Evolutionary conservation across 2,329 filamentous ascomycete species (phyloP).

Genomic region (Colletotrichum truncatum): DNA sequence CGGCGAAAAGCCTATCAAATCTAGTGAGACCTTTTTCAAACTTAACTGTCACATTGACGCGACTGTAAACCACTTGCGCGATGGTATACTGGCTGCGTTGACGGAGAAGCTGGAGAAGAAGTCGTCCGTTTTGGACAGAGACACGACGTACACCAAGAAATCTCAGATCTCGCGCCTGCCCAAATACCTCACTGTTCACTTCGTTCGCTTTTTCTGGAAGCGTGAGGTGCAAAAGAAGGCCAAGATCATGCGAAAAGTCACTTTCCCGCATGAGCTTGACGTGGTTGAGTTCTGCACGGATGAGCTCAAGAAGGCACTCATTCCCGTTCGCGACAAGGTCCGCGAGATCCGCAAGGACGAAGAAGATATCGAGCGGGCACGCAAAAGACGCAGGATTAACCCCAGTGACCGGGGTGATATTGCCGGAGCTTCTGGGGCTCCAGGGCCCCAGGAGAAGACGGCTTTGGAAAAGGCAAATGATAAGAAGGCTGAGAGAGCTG

Average conservation of each 20-base stretch:
- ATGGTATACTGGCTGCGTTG: slow-evolving; percentile 84
- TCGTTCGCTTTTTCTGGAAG: slow-evolving; percentile 99
- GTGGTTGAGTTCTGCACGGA: slow-evolving; percentile 96
- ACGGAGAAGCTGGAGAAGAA: slow-evolving; percentile 92
- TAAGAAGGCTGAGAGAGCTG: slow-evolving; percentile 47
- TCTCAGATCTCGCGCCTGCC: slow-evolving; percentile 91
- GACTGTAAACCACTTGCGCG: slow-evolving; percentile 87
- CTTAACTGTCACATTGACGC: slow-evolving; percentile 94
- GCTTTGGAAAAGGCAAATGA: slow-evolving; percentile 56
- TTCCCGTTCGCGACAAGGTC: slow-evolving; percentile 96
- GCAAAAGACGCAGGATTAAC: slow-evolving; percentile 86
- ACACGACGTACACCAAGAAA: slow-evolving; percentile 88
- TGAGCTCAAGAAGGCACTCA: slow-evolving; percentile 80
- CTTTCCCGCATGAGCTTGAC: slow-evolving; percentile 93
- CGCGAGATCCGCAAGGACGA: slow-evolving; percentile 95
- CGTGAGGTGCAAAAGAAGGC: slow-evolving; percentile 96
- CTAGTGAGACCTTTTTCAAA: slow-evolving; percentile 84
- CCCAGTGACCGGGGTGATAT: slow-evolving; percentile 56
- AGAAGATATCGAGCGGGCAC: slow-evolving; percentile 88
- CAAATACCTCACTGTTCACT: slow-evolving; percentile 96
- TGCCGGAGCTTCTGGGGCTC: slow-evolving; percentile 51
- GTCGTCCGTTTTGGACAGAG: slow-evolving; percentile 78
- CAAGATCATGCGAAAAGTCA: slow-evolving; percentile 99
- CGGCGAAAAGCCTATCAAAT: slow-evolving; percentile 74
- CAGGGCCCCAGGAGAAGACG: slow-evolving; percentile 58